A percentile compares a stretch with the other conserved stretches of the same genome.
Evolutionary conservation across 2,329 filamentous ascomycete genomes (phyloP).

Genomic region (Tricladium varicosporioides): DNA sequence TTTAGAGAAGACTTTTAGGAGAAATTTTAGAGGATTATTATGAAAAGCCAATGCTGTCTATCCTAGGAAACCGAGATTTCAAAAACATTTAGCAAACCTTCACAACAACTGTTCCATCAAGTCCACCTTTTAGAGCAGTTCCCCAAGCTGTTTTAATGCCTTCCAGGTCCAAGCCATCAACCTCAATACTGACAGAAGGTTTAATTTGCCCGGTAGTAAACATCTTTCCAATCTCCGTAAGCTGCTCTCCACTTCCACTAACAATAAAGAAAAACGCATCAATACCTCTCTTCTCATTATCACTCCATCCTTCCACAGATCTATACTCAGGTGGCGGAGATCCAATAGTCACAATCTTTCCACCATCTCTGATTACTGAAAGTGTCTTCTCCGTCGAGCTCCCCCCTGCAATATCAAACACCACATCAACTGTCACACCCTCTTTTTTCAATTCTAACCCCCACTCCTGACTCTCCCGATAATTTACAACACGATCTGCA

Average conservation of each 20-base stretch:
- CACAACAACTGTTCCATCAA: conserved; percentile 17
- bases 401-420: not conserved
- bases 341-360: conserved; percentile 14
- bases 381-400: not conserved
- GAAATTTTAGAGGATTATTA: too few relatives aligned
- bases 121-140: conserved; percentile 14
- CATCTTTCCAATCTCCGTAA: conserved; percentile 8
- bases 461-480: conserved; percentile 12
- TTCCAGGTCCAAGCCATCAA: conserved; percentile 15
- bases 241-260: conserved; percentile 6
- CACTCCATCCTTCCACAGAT: conserved; percentile 12
- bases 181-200: conserved; percentile 10
- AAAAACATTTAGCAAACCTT: conserved; percentile 9
- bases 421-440: not conserved
- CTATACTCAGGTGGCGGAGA: conserved; percentile 11
- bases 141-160: conserved; percentile 12
- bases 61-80: too few relatives aligned
- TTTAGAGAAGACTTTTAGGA: too few relatives aligned
- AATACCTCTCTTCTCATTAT: conserved; percentile 7
- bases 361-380: conserved; percentile 1
- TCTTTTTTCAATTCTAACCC: conserved; percentile 8
- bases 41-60: too few relatives aligned
- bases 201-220: conserved; percentile 7
- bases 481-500: conserved; percentile 11
- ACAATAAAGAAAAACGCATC: conserved; percentile 19